A percentile compares a stretch with the other conserved stretches of the same genome.
phyloP scores from a whole-genome alignment of 2,329 filamentous ascomycete genomes.

The Verruconis gallopava region DNA sequence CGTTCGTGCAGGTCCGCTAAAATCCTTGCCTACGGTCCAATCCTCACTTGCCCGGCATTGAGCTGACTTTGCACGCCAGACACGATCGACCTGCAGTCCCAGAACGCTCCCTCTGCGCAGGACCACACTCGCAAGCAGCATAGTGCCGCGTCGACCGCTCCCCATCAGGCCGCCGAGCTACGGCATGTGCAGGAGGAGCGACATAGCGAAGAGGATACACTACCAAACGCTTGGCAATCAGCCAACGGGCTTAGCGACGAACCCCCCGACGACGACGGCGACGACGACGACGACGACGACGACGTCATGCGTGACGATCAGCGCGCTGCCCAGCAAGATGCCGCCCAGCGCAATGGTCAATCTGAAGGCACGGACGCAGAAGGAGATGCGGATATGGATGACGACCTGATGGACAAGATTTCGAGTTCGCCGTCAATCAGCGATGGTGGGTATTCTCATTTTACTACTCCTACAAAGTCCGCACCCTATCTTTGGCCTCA shows the following conservation, averaged over 20 bases:
- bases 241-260: slow-evolving; percentile 25
- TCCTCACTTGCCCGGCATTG: too few species aligned
- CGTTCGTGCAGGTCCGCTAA: slow-evolving; percentile 45
- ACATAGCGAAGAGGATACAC: slow-evolving; percentile 55
- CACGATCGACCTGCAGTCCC: slow-evolving; percentile 80
- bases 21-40: too few species aligned
- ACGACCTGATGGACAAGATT: slow-evolving; percentile 97
- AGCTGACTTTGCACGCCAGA: too few species aligned
- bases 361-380: slow-evolving; percentile 60
- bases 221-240: slow-evolving; percentile 42
- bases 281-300: slow-evolving; percentile 10
- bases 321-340: slow-evolving; percentile 21
- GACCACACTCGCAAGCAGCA: slow-evolving; percentile 54
- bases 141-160: slow-evolving; percentile 45
- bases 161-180: slow-evolving; percentile 77
- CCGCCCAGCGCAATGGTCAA: slow-evolving; percentile 35
- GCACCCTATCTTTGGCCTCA: slow-evolving; percentile 23
- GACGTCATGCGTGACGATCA: slow-evolving; percentile 15
- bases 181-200: slow-evolving; percentile 65
- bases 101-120: slow-evolving; percentile 67
- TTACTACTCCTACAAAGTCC: slow-evolving; percentile 20
- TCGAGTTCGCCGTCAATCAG: slow-evolving; percentile 98
- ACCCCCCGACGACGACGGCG: slow-evolving; percentile 49
- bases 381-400: slow-evolving; percentile 56
- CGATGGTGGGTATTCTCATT: slow-evolving; percentile 70